Evolutionary conservation across 805 yeast species (phyloP).

Genomic region (Saccharomyces eubayanus): DNA sequence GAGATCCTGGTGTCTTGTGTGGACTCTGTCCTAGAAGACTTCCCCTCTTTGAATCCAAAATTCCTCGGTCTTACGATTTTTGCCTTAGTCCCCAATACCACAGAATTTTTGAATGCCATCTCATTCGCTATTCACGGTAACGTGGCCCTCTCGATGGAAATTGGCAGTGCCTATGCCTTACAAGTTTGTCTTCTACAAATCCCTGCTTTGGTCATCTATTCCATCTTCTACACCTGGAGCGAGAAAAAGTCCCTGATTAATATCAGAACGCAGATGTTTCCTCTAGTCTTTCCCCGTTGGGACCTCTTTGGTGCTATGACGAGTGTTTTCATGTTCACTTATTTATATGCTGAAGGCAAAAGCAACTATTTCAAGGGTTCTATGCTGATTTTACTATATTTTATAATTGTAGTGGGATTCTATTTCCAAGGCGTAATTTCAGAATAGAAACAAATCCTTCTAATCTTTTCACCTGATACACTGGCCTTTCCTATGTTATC

Average conservation of each 20-base stretch:
- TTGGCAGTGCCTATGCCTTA: conserved; percentile 93
- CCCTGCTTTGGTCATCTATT: conserved; percentile 78
- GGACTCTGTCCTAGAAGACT: conserved; percentile 69
- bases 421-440: conserved; percentile 43
- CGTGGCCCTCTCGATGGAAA: conserved; percentile 93
- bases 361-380: conserved; percentile 94
- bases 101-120: conserved; percentile 93
- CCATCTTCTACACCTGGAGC: conserved; percentile 43
- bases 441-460: not conserved
- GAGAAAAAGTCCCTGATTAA: conserved; percentile 22
- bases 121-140: conserved; percentile 95
- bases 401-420: conserved; percentile 73
- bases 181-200: conserved; percentile 92
- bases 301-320: conserved; percentile 79
- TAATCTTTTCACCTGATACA: not conserved
- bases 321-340: conserved; percentile 83
- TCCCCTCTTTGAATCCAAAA: conserved; percentile 75
- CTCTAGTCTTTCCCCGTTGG: conserved; percentile 91
- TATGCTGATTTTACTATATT: conserved; percentile 69
- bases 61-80: conserved; percentile 88
- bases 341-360: conserved; percentile 93
- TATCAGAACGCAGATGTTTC: conserved; percentile 46
- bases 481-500: not conserved
- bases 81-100: conserved; percentile 93
- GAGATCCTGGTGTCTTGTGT: conserved; percentile 90